Evolutionary conservation across 441 rosid species (phyloP), one percentile per base, ranked within the genome.

Genomic region (Populus hybrid): DNA sequence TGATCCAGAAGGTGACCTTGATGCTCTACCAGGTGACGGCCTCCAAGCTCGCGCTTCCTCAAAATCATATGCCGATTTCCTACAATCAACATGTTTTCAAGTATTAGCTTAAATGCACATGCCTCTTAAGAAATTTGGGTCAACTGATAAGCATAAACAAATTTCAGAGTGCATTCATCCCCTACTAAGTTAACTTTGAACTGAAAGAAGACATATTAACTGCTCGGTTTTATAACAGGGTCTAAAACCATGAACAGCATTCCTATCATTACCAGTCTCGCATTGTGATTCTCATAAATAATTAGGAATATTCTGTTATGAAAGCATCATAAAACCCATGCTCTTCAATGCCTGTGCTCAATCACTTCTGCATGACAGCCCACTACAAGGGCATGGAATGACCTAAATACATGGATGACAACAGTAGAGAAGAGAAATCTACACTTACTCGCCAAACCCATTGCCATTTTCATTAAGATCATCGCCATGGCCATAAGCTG

Each of bases 1-100:
- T 26, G 96, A 93, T 26, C 98, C 95, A 0, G 95, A 88, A 21
- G 95, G 96, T 0, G 99, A 90, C 85, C 95, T 90, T 59, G 97
- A 89, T 28, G 84, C 86, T 32, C 87, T 78, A 36, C 89, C 84
- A 64, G 87, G 87, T 5, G 88, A 81, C 10, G 80, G 68, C 81
- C 89, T 87, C 89, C 87, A 84, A 67, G 82, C 87, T 28, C 84
- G 83, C 28, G 81, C 80, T 77, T 87, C 95, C 79, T 87, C 92
- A 21, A 80, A 70, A 79, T 83, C 92, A 59, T 86, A 88, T 14
- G 79, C 80, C 9, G 86, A 75, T 83, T 89, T 90, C 80, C 97
- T 94, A 34, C 64, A 80, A 79, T 61, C 57, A 40, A 75, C 70
- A 67, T 16, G 70, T 26, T 50, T 28, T 24, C 3, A n/a, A n/a